These are phyloP conservation scores for Areca catechu DNA, from an alignment of 176 grass and related monocot species.

Conservation along the genomic window DNA sequence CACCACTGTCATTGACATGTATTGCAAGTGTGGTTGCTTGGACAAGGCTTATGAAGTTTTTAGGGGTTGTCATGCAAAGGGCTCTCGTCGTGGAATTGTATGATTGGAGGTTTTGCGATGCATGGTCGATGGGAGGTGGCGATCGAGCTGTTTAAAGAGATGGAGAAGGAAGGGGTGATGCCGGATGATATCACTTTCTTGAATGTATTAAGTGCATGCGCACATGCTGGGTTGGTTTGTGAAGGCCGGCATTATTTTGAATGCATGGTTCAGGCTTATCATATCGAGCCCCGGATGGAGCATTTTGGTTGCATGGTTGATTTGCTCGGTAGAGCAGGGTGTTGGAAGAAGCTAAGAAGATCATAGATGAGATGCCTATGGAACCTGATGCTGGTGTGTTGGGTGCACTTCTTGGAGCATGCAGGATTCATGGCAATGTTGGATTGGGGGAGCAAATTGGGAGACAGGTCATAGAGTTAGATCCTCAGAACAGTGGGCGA, in stretches of 20 bases:
- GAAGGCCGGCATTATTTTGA: slow-evolving; percentile 42
- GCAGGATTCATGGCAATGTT: slow-evolving; percentile 47
- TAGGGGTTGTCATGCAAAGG: slow-evolving; percentile 20
- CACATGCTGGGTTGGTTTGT: slow-evolving; percentile 48
- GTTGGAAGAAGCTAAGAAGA: slow-evolving; percentile 62
- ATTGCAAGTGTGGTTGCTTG: slow-evolving; percentile 77
- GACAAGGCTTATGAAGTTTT: slow-evolving; percentile 58
- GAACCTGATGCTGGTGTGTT: slow-evolving; percentile 47
- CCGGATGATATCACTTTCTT: slow-evolving; percentile 68
- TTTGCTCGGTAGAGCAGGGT: slow-evolving; percentile 63
- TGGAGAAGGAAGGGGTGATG: slow-evolving; percentile 36
- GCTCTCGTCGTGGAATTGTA: slow-evolving; percentile 74
- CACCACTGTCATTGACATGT: slow-evolving; percentile 68
- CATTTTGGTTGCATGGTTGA: slow-evolving; percentile 86
- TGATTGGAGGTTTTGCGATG: slow-evolving; percentile 68
- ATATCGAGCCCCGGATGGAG: slow-evolving; percentile 55
- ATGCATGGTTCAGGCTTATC: slow-evolving; percentile 29
- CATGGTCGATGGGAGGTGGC: slow-evolving; percentile 46
- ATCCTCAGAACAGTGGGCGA: slow-evolving; percentile 57
- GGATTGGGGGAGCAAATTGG: slow-evolving; percentile 48
- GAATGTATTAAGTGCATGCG: slow-evolving; percentile 69
- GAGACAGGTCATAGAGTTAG: slow-evolving; percentile 54
- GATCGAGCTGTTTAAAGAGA: slow-evolving; percentile 38
- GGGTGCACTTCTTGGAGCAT: slow-evolving; percentile 75
- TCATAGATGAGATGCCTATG: slow-evolving; percentile 76